phyloP scores from a whole-genome alignment of 306 rosid genomes.

The Medicago lupulina region DNA sequence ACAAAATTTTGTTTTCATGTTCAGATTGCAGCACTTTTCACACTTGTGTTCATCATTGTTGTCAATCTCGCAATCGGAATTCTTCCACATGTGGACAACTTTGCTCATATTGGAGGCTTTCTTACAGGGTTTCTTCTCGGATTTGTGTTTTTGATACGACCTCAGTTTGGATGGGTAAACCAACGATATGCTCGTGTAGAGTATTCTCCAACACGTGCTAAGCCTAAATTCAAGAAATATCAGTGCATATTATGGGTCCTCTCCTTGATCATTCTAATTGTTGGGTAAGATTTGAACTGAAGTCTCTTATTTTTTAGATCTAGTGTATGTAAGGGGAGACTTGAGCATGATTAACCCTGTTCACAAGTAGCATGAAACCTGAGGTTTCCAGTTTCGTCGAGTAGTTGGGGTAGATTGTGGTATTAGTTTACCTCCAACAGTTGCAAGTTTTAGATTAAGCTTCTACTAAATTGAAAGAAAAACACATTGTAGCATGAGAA shows the following conservation, averaged over 20 bases:
- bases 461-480: no score
- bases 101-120: conserved; percentile 98
- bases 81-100: conserved; percentile 96
- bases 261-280: conserved; percentile 73
- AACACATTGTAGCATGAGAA: no score
- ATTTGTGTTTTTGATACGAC: conserved; percentile 93
- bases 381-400: neutral
- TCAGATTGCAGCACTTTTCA: conserved; percentile 78
- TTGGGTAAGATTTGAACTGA: conserved; percentile 63
- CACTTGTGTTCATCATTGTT: conserved; percentile 76
- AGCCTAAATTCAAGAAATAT: conserved; percentile 77
- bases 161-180: conserved; percentile 92
- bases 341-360: conserved; percentile 15
- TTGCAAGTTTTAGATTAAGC: no score
- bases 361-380: conserved; percentile 10
- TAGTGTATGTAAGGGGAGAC: neutral
- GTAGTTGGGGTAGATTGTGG: neutral
- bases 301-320: conserved; percentile 20
- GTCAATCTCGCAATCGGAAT: conserved; percentile 91
- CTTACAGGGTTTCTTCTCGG: conserved; percentile 89
- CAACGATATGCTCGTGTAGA: conserved; percentile 64
- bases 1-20: conserved; percentile 31
- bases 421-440: no score
- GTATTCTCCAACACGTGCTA: conserved; percentile 49
- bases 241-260: conserved; percentile 83